A percentile compares a stretch with the other conserved stretches of the same genome.
Conservation (phyloP, 2,329 filamentous ascomycete genomes). For the Hypoxylon sp. region DNA sequence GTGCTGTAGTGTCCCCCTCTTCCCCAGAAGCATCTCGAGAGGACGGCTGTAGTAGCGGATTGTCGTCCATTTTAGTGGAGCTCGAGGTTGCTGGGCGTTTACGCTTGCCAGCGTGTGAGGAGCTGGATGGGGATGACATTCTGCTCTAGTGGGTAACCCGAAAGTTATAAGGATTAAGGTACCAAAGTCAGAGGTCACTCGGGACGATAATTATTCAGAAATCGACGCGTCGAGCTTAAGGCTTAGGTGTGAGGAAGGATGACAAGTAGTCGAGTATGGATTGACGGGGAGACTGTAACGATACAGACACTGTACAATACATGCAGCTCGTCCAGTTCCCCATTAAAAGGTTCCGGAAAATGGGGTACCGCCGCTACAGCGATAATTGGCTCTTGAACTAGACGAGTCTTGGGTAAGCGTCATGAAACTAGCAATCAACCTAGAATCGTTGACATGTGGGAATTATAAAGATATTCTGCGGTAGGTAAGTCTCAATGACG, state of each 20-base stretch:
- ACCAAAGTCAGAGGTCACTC: slow-evolving; percentile 6
- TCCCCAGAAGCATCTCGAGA: slow-evolving; percentile 88
- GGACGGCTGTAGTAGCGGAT: slow-evolving; percentile 76
- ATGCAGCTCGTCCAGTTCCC: slow-evolving; percentile 34
- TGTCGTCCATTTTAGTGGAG: slow-evolving; percentile 66
- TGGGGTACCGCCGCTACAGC: slow-evolving; percentile 26
- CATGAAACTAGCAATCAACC: slow-evolving; percentile 23
- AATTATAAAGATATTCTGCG: not conserved
- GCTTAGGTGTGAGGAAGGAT: slow-evolving; percentile 20
- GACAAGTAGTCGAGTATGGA: slow-evolving; percentile 18
- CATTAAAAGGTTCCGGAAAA: slow-evolving; percentile 27
- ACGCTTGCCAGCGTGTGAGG: slow-evolving; percentile 77
- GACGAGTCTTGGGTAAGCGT: slow-evolving; percentile 29
- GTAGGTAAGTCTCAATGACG: slow-evolving; percentile 6
- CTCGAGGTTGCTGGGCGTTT: slow-evolving; percentile 77
- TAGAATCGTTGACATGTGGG: slow-evolving; percentile 8
- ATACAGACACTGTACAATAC: slow-evolving; percentile 22
- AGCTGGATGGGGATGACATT: slow-evolving; percentile 74
- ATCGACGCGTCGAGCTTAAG: slow-evolving; percentile 20
- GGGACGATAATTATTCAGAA: slow-evolving; percentile 8
- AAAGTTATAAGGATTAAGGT: not conserved
- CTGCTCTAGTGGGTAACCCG: slow-evolving; percentile 10
- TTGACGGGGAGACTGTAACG: slow-evolving; percentile 25
- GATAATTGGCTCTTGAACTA: slow-evolving; percentile 26
- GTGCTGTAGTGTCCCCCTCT: slow-evolving; percentile 81